phyloP scores from a whole-genome alignment of 805 yeast species.

The Cyberlindnera euphorbiae region DNA sequence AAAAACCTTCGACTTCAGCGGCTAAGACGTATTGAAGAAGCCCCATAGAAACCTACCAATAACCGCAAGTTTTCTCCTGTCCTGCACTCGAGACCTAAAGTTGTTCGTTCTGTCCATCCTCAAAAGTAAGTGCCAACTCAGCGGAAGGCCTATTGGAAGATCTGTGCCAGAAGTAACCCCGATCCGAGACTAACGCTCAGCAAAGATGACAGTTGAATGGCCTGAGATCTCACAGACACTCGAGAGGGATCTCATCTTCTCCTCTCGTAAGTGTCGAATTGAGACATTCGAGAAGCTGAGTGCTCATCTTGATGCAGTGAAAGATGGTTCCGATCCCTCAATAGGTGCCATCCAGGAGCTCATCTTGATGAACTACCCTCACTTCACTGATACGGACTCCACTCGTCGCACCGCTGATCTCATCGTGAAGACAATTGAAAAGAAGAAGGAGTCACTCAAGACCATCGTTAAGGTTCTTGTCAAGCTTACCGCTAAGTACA shows the following conservation, averaged over 20 bases:
- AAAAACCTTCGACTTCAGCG: conserved; percentile 1
- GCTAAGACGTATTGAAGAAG: too few relatives aligned
- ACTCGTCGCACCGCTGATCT: conserved; percentile 9
- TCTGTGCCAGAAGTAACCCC: conserved; percentile 1
- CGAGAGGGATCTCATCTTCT: conserved; percentile 20
- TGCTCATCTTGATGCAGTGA: conserved; percentile 1
- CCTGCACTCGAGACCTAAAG: too few relatives aligned
- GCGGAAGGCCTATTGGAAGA: too few relatives aligned
- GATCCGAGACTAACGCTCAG: too few relatives aligned
- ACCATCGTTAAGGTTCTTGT: conserved; percentile 24
- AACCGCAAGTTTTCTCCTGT: too few relatives aligned
- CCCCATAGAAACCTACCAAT: too few relatives aligned
- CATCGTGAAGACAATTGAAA: conserved; percentile 8
- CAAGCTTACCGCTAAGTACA: conserved; percentile 27
- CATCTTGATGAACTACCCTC: conserved; percentile 15
- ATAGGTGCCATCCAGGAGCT: conserved; percentile 16
- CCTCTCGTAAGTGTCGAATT: conserved; percentile 17
- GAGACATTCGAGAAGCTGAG: conserved; percentile 21
- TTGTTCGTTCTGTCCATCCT: too few relatives aligned
- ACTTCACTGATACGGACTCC: conserved; percentile 12
- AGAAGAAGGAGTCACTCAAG: conserved; percentile 11
- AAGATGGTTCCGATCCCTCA: conserved; percentile 10
- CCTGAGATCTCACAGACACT: conserved; percentile 18
- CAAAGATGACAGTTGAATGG: conserved; percentile 17
- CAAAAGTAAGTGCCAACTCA: too few relatives aligned